Conservation (phyloP, 495 filamentous ascomycete genomes). For the Penicillium ucsense region DNA sequence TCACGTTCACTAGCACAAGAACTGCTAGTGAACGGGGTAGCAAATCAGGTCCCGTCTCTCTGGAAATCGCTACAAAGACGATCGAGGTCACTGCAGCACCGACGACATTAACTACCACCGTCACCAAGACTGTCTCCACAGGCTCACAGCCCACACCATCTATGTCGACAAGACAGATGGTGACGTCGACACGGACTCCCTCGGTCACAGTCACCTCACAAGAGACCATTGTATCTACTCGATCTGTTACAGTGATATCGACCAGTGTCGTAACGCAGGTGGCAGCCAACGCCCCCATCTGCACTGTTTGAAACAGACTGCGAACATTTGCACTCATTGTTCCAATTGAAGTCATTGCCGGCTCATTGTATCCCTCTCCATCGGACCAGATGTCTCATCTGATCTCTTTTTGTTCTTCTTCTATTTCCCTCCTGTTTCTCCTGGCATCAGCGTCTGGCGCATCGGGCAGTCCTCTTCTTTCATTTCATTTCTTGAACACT, state of each 20-base stretch:
- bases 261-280: neutral
- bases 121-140: neutral
- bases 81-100: neutral
- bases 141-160: neutral
- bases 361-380: no score
- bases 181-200: neutral
- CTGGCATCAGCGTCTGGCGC: no score
- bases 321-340: neutral
- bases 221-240: neutral
- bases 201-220: conserved; percentile 1
- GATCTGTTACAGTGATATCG: neutral
- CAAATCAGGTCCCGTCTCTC: neutral
- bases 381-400: no score
- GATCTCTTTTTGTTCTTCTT: no score
- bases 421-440: no score
- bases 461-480: no score
- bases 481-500: no score
- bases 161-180: neutral
- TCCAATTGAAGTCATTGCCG: no score
- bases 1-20: neutral
- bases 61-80: neutral
- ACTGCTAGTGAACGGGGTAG: neutral
- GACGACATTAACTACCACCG: neutral
- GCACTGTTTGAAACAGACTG: neutral
- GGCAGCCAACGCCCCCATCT: neutral